Base-by-base conservation (phyloP, 2,329 filamentous ascomycete genomes). In the Sporothrix inflata region DNA sequence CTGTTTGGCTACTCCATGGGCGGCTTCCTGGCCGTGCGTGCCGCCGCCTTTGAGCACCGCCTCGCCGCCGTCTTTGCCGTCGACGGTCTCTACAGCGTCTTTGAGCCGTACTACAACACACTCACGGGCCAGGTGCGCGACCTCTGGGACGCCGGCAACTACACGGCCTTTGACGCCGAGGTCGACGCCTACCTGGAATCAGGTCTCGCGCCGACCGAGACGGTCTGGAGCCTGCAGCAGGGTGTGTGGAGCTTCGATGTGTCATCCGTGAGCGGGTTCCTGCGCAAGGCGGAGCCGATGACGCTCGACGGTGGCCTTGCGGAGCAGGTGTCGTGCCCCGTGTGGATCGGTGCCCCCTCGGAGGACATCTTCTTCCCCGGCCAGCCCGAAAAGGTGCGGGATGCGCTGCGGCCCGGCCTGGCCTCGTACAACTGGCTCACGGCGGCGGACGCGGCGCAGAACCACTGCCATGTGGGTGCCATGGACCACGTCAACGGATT, bases 41-140 rank as follows among this genome's bases (percentile, higher is more conserved):
- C 82, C 0, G 83, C 83, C 0, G 82, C 83, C 0, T 83, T 82
- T 73, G 84, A 85, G 72, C 80, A 78, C 66, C 81, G 83, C 1
- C 73, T 85, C 11, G 77, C 79, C 0, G 84, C 83, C 0, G 76
- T 80, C 5, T 76, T 84, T 65, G 77, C 79, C 45, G 77, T 83
- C 34, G 83, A 84, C 73, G 83, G 82, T 2, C 72, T 85, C 3
- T 82, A 76, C 73, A 76, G 76, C 71, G 74, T 78, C 21, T 65
- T 69, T 19, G 72, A 76, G 38, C 73, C 75, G 3, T 75, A 75
- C 61, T 40, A 45, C 38, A 40, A 51, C n/a, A 7, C 55, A 12
- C 49, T 69, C 9, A 12, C 30, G 7, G 24, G 30, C 3, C 30
- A 40, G n/a, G 14, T 63, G 27, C 19, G 30, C 11, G 42, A 55